phyloP scores from a whole-genome alignment of 2,329 filamentous ascomycete genomes.

The Pseudogymnoascus sp. region DNA sequence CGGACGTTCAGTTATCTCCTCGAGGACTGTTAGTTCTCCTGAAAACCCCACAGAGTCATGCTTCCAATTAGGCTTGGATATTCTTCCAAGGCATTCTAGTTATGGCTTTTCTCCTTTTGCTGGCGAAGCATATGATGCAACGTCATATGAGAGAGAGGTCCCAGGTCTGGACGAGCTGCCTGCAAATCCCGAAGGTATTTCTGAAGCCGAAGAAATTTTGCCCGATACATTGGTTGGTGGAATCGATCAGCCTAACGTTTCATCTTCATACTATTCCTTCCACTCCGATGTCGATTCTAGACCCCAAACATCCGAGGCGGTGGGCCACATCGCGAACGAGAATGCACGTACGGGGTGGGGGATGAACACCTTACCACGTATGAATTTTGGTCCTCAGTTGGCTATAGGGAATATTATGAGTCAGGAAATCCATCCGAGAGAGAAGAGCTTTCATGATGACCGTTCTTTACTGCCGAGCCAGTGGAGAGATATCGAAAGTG shows the following conservation, averaged over 20 bases:
- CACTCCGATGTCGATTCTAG: not conserved
- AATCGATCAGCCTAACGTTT: not conserved
- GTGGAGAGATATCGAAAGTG: constrained; percentile 10
- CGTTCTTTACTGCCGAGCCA: constrained; percentile 23
- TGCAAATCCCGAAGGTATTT: not conserved
- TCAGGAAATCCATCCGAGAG: constrained; percentile 7
- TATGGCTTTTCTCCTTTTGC: not conserved
- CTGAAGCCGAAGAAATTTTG: not conserved
- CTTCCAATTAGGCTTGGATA: not conserved
- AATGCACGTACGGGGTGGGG: not conserved
- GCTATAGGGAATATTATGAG: not conserved
- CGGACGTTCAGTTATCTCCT: not conserved
- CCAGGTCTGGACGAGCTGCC: constrained; percentile 4
- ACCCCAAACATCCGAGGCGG: not conserved
- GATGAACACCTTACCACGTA: not conserved
- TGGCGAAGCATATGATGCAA: constrained; percentile 1
- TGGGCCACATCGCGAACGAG: not conserved
- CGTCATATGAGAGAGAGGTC: constrained; percentile 8
- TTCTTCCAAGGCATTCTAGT: not conserved
- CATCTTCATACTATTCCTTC: not conserved
- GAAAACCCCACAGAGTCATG: not conserved
- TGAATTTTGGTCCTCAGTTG: not conserved
- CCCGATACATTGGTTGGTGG: not conserved
- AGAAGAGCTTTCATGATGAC: constrained; percentile 23
- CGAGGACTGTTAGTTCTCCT: not conserved